Evolutionary conservation across 202 grass and related monocot genomes (phyloP).

Genomic region (Zoysia matrella): DNA sequence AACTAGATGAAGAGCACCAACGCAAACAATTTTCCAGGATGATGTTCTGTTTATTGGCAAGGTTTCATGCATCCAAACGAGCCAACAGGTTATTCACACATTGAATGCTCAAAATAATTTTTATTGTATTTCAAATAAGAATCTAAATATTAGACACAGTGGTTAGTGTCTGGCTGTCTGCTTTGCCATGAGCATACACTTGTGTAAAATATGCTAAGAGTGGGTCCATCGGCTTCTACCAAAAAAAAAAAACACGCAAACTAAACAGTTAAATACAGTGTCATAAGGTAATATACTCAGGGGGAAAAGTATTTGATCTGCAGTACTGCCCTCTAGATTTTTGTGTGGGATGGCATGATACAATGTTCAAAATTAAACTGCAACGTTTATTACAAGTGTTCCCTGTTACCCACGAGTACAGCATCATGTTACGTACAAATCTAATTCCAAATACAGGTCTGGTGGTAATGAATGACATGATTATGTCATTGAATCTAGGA

Average conservation of each 20-base stretch:
- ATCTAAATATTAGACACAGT: not conserved
- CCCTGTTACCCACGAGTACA: not conserved
- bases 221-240: not conserved
- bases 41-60: conserved; percentile 22
- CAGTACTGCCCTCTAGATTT: not conserved
- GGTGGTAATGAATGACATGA: not conserved
- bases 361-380: not conserved
- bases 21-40: conserved; percentile 1
- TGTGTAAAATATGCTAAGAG: conserved; percentile 13
- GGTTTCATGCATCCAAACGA: conserved; percentile 21
- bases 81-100: not conserved
- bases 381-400: not conserved
- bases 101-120: not conserved
- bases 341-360: not conserved
- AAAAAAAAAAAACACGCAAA: conserved; percentile 12
- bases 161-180: not conserved
- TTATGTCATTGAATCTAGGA: not conserved
- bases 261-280: conserved; percentile 15
- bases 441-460: conserved; percentile 5
- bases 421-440: not conserved
- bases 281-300: not conserved
- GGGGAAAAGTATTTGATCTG: not conserved
- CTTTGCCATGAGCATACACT: not conserved
- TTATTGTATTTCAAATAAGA: not conserved
- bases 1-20: not conserved